A percentile compares a stretch with the other conserved stretches of the same genome.
phyloP scores from a whole-genome alignment of 257 asterid species.

The Ocimum tenuiflorum region DNA sequence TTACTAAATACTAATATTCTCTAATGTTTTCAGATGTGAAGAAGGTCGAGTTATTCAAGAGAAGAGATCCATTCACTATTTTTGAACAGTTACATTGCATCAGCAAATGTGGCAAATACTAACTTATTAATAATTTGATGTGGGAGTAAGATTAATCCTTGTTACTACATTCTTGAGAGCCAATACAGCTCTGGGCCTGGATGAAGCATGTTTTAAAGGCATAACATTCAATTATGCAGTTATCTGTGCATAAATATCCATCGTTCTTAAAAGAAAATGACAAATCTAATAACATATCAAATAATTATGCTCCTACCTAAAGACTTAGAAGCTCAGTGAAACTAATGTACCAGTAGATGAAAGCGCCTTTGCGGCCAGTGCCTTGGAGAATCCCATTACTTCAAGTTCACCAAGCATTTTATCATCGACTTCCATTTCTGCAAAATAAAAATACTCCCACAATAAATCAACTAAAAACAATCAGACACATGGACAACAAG shows the following conservation, averaged over 20 bases:
- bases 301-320: neutral
- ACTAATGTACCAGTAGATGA: conserved; percentile 41
- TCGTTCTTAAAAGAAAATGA: neutral
- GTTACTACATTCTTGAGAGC: too few species aligned
- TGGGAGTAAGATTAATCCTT: too few species aligned
- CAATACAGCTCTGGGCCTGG: too few species aligned
- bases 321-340: neutral
- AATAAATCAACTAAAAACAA: neutral
- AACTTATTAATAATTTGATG: too few species aligned
- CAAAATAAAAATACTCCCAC: neutral
- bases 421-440: conserved; percentile 44
- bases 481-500: neutral
- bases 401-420: conserved; percentile 54
- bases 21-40: neutral
- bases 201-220: neutral
- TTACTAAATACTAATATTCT: neutral
- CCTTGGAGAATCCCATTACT: conserved; percentile 62
- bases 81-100: too few species aligned
- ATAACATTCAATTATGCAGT: neutral
- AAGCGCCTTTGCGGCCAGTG: conserved; percentile 51
- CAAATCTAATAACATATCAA: neutral
- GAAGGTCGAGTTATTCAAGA: neutral
- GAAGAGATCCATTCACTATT: neutral
- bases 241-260: neutral
- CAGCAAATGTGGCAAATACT: too few species aligned